Evolutionary conservation across 257 asterid genomes (phyloP).

Genomic region (Przewalskia tangutica): DNA sequence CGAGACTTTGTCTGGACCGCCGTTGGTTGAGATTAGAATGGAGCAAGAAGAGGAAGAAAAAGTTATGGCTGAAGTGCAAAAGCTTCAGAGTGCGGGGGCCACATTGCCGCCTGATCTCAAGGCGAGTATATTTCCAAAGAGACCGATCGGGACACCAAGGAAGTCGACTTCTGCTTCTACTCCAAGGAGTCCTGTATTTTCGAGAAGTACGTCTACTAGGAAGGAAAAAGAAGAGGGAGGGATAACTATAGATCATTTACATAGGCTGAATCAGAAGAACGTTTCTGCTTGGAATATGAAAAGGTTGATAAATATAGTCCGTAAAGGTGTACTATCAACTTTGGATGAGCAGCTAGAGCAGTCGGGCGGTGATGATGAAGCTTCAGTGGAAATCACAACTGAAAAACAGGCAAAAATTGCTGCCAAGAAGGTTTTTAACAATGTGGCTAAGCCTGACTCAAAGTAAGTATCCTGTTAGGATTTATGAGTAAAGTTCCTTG

Average conservation of each 20-base stretch:
- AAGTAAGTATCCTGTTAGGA: slow-evolving; percentile 34
- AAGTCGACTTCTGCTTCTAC: slow-evolving; percentile 33
- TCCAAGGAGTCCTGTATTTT: slow-evolving; percentile 39
- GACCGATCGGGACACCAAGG: slow-evolving; percentile 42
- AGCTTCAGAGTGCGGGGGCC: slow-evolving; percentile 73
- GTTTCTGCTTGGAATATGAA: slow-evolving; percentile 96
- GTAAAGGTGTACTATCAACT: slow-evolving; percentile 61
- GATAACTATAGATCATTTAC: slow-evolving; percentile 61
- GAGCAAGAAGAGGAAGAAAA: slow-evolving; percentile 73
- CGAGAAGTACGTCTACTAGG: slow-evolving; percentile 38
- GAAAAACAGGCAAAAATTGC: slow-evolving; percentile 74
- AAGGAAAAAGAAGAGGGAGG: slow-evolving; percentile 44
- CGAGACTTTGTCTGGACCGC: slow-evolving; percentile 63
- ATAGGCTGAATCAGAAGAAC: slow-evolving; percentile 69
- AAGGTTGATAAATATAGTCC: slow-evolving; percentile 59
- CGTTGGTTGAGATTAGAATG: slow-evolving; percentile 46
- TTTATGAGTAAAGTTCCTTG: not conserved
- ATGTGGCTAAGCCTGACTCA: slow-evolving; percentile 62
- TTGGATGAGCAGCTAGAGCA: slow-evolving; percentile 63
- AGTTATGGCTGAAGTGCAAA: slow-evolving; percentile 59
- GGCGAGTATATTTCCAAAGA: slow-evolving; percentile 44
- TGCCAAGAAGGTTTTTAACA: slow-evolving; percentile 70
- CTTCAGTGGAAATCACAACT: slow-evolving; percentile 49
- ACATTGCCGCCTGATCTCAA: slow-evolving; percentile 58
- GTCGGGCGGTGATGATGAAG: slow-evolving; percentile 47